Base-by-base conservation (phyloP, 176 grass and related monocot species). In the Olyra latifolia region DNA sequence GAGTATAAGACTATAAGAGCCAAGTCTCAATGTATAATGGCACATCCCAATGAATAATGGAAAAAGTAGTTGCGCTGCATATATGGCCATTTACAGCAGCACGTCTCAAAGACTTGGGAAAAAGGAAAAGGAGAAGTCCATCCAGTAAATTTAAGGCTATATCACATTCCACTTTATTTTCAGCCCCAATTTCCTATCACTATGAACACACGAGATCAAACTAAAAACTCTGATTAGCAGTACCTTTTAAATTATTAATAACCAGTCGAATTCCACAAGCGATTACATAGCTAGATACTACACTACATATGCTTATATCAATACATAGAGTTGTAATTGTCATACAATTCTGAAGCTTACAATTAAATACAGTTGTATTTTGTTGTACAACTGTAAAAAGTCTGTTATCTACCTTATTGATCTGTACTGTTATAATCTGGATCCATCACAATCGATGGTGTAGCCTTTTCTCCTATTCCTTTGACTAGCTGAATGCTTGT, bases 1-100 rank as follows among this genome's bases (percentile, higher is more conserved):
- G 32, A 35, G 5, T 35, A 48, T 29, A 69, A 47, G 83, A 76
- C 29, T 28, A 8, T 84, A 70, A 81, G 53, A 74, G 73, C 78
- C 65, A 53, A 56, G 4, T 41, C 35, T 44, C 17, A 65, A 62
- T 71, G 38, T 81, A n/a, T 81, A 62, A 53, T 29, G 15, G 24
- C 53, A 80, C 32, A 35, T 47, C 35, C 38, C 17, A 65, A 62
- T 71, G 38, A 76, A 15, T 81, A 62, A 53, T 29, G 15, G 24
- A 24, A 14, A 56, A 76, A 63, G 32, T 52, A 66, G 54, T 22
- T 41, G 46, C n/a, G 1, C n/a, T 77, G 13, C 8, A 25, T 32
- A 53, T 1, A 54, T 48, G 39, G 47, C 40, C 28, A 60, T 29
- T 32, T 71, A 69, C 32, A 30, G 46, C 5, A 62, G 30, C n/a